Conservation (phyloP, 345 rosid genomes). For the Erysimum cheiranthoides region DNA sequence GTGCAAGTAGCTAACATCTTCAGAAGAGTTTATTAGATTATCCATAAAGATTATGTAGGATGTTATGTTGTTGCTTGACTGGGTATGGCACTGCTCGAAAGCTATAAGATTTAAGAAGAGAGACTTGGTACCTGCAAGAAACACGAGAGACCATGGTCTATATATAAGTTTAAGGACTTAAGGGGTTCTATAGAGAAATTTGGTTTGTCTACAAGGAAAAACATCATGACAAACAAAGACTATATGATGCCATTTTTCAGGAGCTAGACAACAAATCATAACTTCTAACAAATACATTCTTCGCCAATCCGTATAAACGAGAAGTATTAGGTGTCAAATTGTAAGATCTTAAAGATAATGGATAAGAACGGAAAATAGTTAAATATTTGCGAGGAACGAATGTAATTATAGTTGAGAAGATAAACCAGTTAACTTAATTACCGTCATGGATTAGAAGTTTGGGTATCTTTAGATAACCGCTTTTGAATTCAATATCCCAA, state of each 20-base stretch:
- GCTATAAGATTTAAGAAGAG: constrained; percentile 54
- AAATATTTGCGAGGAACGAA: neutral
- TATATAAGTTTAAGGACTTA: constrained; percentile 46
- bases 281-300: no score
- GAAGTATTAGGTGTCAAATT: no score
- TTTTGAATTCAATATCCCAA: constrained; percentile 74
- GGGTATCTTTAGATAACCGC: constrained; percentile 68
- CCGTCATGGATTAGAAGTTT: constrained; percentile 81
- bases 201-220: constrained; percentile 43
- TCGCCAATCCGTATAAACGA: no score
- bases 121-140: constrained; percentile 74
- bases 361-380: neutral
- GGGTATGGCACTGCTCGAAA: constrained; percentile 23
- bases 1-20: constrained; percentile 74
- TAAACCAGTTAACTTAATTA: neutral
- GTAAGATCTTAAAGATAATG: no score
- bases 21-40: constrained; percentile 75
- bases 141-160: constrained; percentile 49
- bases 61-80: constrained; percentile 17
- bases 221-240: neutral
- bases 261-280: neutral
- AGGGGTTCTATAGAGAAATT: neutral
- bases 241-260: neutral
- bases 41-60: constrained; percentile 51
- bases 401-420: neutral